A percentile compares a stretch with the other conserved stretches of the same genome.
Conservation (phyloP, 768 basidiomycete species). For the Mycena haematopus region DNA sequence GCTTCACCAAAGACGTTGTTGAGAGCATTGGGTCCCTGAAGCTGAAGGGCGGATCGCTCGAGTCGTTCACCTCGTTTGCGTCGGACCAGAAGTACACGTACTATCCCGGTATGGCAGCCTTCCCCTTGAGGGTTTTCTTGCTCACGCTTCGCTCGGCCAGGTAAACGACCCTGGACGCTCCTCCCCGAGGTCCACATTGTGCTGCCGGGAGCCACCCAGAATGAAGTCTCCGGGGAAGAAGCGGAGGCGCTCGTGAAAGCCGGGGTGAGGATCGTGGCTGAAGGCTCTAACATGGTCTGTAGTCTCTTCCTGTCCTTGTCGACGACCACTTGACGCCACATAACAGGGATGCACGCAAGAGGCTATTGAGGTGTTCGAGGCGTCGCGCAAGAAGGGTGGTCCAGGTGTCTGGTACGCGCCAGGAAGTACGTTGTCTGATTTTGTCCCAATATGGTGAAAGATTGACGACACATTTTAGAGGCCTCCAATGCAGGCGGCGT, state of each 20-base stretch:
- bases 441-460: conserved; percentile 7
- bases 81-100: conserved; percentile 51
- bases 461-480: conserved; percentile 35
- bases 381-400: conserved; percentile 55
- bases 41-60: conserved; percentile 56
- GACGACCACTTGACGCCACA: background rate
- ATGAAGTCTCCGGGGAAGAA: conserved; percentile 72
- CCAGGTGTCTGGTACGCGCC: conserved; percentile 73
- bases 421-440: conserved; percentile 54
- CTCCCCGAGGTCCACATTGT: conserved; percentile 68
- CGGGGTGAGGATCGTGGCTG: conserved; percentile 73
- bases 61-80: conserved; percentile 40
- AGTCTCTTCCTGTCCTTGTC: background rate
- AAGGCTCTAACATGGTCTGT: conserved; percentile 72
- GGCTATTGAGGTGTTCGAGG: conserved; percentile 76
- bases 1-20: conserved; percentile 62
- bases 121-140: background rate
- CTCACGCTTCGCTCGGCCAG: conserved; percentile 36
- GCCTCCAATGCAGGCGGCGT: conserved; percentile 77
- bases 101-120: conserved; percentile 46
- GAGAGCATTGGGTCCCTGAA: conserved; percentile 58
- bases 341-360: conserved; percentile 69
- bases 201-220: conserved; percentile 75
- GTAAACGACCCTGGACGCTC: conserved; percentile 72
- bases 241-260: conserved; percentile 73